Evolutionary conservation across 1,284 basidiomycete species (phyloP), one percentile per base, ranked within the genome.

Genomic region (Chalciporus sp.): DNA sequence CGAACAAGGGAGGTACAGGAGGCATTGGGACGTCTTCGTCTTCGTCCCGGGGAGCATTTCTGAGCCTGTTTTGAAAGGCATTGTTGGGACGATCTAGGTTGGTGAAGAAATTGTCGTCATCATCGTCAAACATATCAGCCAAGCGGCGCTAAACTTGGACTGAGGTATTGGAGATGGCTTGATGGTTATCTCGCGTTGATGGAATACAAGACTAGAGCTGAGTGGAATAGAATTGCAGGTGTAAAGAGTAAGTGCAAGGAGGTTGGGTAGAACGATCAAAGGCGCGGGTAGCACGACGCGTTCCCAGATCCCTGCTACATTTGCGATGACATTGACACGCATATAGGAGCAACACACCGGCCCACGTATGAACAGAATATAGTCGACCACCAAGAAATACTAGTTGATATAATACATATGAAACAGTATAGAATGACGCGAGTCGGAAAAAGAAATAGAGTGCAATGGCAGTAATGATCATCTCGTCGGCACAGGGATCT

Each of bases 51-150:
- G 61, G 47, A 20, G 70, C 69, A 20, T 57, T 61, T 14, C 64
- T 61, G n/a, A 72, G 66, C 41, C 67, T 63, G 16, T 65, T 51
- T 49, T 68, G 69, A 37, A 69, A 68, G 10, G 58, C 2, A 19
- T 57, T 47, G 43, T 51, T 8, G 37, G 39, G 43, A 35, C 51
- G 57, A 45, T 59, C 58, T 40, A 71, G 67, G 27, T 56, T 58
- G 47, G 35, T 58, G 55, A 69, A 69, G 47, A 72, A 72, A 43
- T 67, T 33, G 44, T 67, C 57, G 29, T 67, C 65, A 33, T 70
- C 62, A n/a, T 58, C 56, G 49, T 69, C 59, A 60, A 70, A 69
- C 48, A 17, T 48, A 40, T 31, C 19, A 31, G 28, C 23, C 23
- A 3, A 2, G 4, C 12, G 31, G 12, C 12, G 28, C 28, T 29